Base-by-base conservation (phyloP, 2,329 filamentous ascomycete genomes). In the Westerdykella ornata region DNA sequence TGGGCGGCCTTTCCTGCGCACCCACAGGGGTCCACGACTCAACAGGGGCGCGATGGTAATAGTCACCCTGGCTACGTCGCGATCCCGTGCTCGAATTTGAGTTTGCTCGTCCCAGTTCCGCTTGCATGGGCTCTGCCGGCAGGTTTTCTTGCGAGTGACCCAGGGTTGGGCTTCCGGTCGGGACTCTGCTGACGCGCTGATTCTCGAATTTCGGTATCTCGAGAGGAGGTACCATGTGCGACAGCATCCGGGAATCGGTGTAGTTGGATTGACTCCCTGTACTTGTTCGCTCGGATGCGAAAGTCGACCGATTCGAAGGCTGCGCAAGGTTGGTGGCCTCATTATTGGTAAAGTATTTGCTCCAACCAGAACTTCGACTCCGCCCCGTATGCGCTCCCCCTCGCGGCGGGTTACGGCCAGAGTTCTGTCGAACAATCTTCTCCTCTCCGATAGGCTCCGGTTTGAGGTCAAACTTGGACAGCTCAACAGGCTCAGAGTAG, bases 271-370 rank as follows among this genome's bases (percentile, higher is more conserved):
- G 59, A 39, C 63, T 69, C 35, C 43, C 49, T 16, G 54, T 62
- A 44, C 62, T 69, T 35, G 60, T 69, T 52, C 63, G 49, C 38
- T 67, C 62, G 4, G 65, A 65, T 8, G 59, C 60, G 41, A 59
- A 67, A 7, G 65, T 66, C 7, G 62, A 64, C 33, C 65, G 57
- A 26, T 60, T 80, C 6, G 85, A 69, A 17, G 83, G 76, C 42
- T 82, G 67, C 6, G 81, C 63, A 5, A 69, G 57, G 41, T 69
- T 67, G 4, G 66, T 69, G n/a, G 64, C 76, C 50, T 82, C 84
- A 39, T 83, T 84, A 38, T 82, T 82, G 12, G 82, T 85, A 77
- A 84, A 88, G 65, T 87, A 88, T 39, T 78, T 72, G 62, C 85
- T 86, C 84, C 84, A 88, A 35, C 84, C 84, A 9, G 84, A 87